These are phyloP conservation scores for Penicillium verhagenii DNA, from an alignment of 495 filamentous ascomycete genomes.

Conservation along the genomic window DNA sequence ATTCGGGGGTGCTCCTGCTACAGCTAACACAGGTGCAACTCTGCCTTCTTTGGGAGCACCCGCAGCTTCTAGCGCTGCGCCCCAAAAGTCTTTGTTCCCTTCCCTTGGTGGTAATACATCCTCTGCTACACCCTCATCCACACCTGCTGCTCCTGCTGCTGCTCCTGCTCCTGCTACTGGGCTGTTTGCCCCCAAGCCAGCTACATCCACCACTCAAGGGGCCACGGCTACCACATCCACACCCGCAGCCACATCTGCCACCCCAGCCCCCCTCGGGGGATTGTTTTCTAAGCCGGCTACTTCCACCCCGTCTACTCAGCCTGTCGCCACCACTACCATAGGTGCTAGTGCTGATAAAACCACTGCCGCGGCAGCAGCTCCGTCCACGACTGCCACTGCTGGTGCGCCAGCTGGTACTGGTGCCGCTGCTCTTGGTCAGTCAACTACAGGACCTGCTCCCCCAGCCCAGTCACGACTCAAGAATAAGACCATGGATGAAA, in stretches of 20 bases:
- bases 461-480: constrained; percentile 80
- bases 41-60: constrained; percentile 31
- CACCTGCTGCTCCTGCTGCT: constrained; percentile 37
- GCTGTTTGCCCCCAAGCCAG: constrained; percentile 40
- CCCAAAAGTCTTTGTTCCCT: constrained; percentile 43
- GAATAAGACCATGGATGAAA: constrained; percentile 99
- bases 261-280: constrained; percentile 14
- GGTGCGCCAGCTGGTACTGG: constrained; percentile 28
- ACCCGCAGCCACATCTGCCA: neutral
- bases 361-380: constrained; percentile 24
- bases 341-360: constrained; percentile 13
- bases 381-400: constrained; percentile 25
- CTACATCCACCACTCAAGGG: constrained; percentile 23
- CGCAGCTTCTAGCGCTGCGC: constrained; percentile 33
- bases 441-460: constrained; percentile 75
- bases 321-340: constrained; percentile 19
- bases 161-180: constrained; percentile 32
- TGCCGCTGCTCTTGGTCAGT: constrained; percentile 53
- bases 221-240: constrained; percentile 16
- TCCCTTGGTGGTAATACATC: constrained; percentile 34
- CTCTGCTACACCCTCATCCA: constrained; percentile 36
- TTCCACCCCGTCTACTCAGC: constrained; percentile 27
- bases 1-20: constrained; percentile 24
- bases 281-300: constrained; percentile 31
- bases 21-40: constrained; percentile 19